Base-by-base conservation (phyloP, 306 rosid genomes). In the Lablab purpureus region DNA sequence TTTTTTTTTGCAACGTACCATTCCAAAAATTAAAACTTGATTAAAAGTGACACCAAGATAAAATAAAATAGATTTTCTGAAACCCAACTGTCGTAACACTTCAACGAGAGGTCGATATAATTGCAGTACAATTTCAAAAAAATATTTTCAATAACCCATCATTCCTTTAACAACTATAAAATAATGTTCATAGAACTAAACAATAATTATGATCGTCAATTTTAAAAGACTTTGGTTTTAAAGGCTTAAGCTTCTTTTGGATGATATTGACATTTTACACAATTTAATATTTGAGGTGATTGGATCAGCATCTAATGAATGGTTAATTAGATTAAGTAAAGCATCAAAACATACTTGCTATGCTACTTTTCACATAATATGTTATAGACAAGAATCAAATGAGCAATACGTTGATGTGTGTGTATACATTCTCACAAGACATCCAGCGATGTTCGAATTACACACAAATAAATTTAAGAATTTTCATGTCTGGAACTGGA, bases 221-320 rank as follows among this genome's bases (percentile, higher is more conserved):
- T 55, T 78, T 64, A 18, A 68, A 66, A 28, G 47, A 65, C 68
- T 36, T 50, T 63, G 58, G 69, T 41, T 73, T 25, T 36, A 36
- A 13, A 21, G 75, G 28, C 62, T 73, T 73, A 27, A 66, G 80
- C 52, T 67, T 81, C 71, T 73, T 66, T 74, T n/a, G 1, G 30
- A 43, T 67, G 79, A 80, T 64, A 54, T 43, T 81, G 80, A 73
- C 80, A 52, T 65, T 73, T 80, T 19, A 52, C 22, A 25, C 28
- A 73, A 74, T 73, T 52, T 65, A 73, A 66, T 73, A 81, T 78
- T 78, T 43, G 62, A 68, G 23, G 25, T 40, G 82, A 49, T 79
- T 71, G 19, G 63, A 70, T 60, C 63, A 79, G 77, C 83, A 79
- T 79, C 77, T 70, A 79, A 65, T 58, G 76, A 18, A 18, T 45